Base-by-base conservation (phyloP, 228 moss, liverwort and hornwort species). In the Sphagnum fallax region DNA sequence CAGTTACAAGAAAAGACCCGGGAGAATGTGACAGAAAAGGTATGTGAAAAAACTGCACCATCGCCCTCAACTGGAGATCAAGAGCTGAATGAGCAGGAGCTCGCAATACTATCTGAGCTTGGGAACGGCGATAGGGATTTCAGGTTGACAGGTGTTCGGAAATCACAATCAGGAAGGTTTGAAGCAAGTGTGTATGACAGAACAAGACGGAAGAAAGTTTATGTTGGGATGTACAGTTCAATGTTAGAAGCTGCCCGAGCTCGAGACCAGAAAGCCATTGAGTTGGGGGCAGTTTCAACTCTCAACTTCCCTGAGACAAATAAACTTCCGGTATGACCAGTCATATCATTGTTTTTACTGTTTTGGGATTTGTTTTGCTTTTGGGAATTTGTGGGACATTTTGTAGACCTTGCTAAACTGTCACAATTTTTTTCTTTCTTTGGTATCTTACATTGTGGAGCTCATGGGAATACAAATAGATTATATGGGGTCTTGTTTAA, bases 121-220 rank as follows among this genome's bases (percentile, higher is more conserved):
- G 82, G 85, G 51, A 76, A 82, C 12, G 82, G 82, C 4, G 87
- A 89, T 52, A 88, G 81, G 6, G 80, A 83, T 65, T 82, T 74
- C 60, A 82, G 81, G 62, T 76, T 87, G 64, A 75, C 81, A 49
- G 88, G 86, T 65, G 88, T 84, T 75, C 88, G 82, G 16, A 90
- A 90, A 70, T 89, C 82, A 60, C 87, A 84, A 6, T 90, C 91
- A 32, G 91, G 88, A 67, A 78, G 86, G 63, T 86, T 81, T 61
- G 89, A 89, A 80, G 89, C 87, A 70, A 83, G 81, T 72, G 73
- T 92, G 51, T 85, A 85, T 76, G 90, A 90, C 82, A 87, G 85
- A 58, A 88, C 71, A 75, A 83, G 77, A 82, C 84, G 85, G 79
- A 90, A 92, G 82, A 92, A 90, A 73, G 87, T 86, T 63, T 89